A percentile compares a stretch with the other conserved stretches of the same genome.
Conservation (phyloP, 73 alveolate species). For the Paramecium tetraurelia region DNA sequence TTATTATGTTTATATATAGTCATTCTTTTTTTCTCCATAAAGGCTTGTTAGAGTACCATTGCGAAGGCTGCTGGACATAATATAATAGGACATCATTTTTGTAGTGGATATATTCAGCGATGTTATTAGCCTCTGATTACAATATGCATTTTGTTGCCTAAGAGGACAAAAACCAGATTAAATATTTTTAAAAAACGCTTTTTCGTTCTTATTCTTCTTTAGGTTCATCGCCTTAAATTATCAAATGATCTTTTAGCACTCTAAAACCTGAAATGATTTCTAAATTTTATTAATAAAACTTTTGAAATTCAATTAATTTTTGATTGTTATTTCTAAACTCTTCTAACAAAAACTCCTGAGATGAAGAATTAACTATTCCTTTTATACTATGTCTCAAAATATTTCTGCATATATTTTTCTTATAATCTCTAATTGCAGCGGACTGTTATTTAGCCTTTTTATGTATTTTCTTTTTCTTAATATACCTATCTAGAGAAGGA, state of each 20-base stretch:
- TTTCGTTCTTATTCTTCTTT: background rate
- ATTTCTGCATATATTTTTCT: conserved; percentile 42
- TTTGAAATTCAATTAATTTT: background rate
- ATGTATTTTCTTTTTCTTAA: conserved; percentile 22
- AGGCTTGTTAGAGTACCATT: conserved; percentile 29
- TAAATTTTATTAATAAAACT: background rate
- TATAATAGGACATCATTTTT: conserved; percentile 7
- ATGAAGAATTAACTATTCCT: background rate
- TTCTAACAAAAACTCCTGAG: background rate
- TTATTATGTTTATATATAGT: background rate
- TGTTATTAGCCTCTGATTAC: background rate
- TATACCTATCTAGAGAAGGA: background rate
- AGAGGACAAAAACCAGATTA: conserved; percentile 6
- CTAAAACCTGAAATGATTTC: conserved; percentile 1
- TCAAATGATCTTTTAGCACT: conserved; percentile 13
- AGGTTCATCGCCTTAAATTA: background rate
- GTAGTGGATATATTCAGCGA: background rate
- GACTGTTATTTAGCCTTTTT: background rate
- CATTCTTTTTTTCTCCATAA: background rate
- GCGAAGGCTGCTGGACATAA: background rate
- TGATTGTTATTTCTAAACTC: background rate
- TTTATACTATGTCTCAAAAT: background rate
- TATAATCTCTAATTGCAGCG: conserved; percentile 2
- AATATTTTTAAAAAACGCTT: background rate
- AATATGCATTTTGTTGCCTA: background rate